Evolutionary conservation across 768 basidiomycete genomes (phyloP).

Genomic region (Gymnopilus junonius): DNA sequence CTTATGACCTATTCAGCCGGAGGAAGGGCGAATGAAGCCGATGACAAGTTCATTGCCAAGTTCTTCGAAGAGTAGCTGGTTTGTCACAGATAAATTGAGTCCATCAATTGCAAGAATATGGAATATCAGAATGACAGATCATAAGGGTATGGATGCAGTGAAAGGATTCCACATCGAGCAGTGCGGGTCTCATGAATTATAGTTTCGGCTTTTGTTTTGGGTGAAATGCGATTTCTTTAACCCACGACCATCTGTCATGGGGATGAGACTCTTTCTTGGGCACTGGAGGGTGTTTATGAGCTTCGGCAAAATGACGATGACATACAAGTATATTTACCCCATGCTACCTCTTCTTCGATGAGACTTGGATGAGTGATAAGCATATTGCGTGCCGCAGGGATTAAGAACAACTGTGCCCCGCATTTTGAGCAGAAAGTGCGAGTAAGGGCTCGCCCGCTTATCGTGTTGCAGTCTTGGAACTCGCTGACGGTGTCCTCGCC

Average conservation of each 20-base stretch:
- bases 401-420: conserved; percentile 31
- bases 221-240: conserved; percentile 25
- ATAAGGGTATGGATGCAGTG: too few relatives aligned
- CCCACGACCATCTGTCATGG: conserved; percentile 19
- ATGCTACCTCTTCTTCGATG: conserved; percentile 25
- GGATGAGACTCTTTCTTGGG: conserved; percentile 27
- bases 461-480: conserved; percentile 29
- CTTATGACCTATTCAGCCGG: conserved; percentile 38
- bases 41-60: conserved; percentile 42
- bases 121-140: too few relatives aligned
- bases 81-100: too few relatives aligned
- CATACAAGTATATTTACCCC: conserved; percentile 21
- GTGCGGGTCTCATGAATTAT: too few relatives aligned
- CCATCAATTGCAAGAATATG: too few relatives aligned
- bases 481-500: conserved; percentile 26
- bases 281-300: conserved; percentile 12
- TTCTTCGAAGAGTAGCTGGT: conserved; percentile 42
- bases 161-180: too few relatives aligned
- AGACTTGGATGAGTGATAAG: conserved; percentile 26
- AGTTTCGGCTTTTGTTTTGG: conserved; percentile 14
- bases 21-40: conserved; percentile 42
- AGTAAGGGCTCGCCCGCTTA: conserved; percentile 29
- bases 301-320: background rate
- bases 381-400: conserved; percentile 22
- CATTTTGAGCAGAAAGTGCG: conserved; percentile 36